These are phyloP conservation scores for Aspergillus carlsbadensis DNA, from an alignment of 495 filamentous ascomycete genomes.

Conservation along the genomic window DNA sequence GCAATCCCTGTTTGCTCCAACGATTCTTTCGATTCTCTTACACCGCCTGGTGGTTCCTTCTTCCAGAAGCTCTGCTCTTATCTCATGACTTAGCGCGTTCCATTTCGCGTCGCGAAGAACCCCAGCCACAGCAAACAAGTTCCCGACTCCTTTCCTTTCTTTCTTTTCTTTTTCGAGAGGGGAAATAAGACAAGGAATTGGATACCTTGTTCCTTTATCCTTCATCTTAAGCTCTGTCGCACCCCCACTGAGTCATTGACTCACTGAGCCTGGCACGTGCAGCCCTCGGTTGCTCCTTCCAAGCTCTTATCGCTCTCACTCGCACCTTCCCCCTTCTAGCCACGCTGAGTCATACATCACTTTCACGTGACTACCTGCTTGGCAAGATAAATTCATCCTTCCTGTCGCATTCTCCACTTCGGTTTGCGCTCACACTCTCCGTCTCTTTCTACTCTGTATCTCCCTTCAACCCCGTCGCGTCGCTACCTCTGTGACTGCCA, in stretches of 20 bases:
- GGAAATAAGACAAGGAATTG: not conserved
- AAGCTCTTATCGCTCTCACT: conserved; percentile 20
- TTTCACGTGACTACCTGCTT: conserved; percentile 41
- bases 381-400: conserved; percentile 46
- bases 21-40: not conserved
- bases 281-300: conserved; percentile 8
- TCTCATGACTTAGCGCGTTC: conserved; percentile 22
- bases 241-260: not conserved
- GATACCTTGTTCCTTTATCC: not conserved
- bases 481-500: conserved; percentile 20
- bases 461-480: conserved; percentile 19
- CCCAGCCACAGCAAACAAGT: conserved; percentile 9
- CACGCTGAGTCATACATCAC: conserved; percentile 24
- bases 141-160: not conserved
- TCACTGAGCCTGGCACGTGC: conserved; percentile 18
- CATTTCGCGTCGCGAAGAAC: conserved; percentile 10
- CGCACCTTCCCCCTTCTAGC: conserved; percentile 15
- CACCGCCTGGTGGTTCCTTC: conserved; percentile 7
- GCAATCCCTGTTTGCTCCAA: conserved; percentile 10
- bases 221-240: not conserved
- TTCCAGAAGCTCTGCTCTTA: conserved; percentile 17
- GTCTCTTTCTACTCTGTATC: conserved; percentile 18
- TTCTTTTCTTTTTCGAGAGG: not conserved
- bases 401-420: conserved; percentile 51
- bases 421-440: conserved; percentile 28